phyloP scores from a whole-genome alignment of 179 eudicot species.

The Sideroxylon spinosum region DNA sequence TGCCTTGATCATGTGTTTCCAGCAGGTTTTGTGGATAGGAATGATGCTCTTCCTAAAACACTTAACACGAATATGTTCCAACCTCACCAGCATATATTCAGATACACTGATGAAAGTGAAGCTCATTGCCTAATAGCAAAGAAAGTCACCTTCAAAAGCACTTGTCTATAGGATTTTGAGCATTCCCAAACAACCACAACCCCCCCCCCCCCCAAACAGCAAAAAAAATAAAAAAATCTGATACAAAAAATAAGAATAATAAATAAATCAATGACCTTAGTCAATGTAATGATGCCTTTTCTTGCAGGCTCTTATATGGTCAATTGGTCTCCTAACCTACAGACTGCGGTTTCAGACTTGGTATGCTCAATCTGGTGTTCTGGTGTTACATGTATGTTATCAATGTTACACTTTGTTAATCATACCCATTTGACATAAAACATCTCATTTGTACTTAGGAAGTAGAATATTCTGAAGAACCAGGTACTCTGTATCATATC shows the following conservation, averaged over 20 bases:
- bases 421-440: conserved; percentile 15
- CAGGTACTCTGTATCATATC: conserved; percentile 80
- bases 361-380: conserved; percentile 37
- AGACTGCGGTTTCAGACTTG: conserved; percentile 99
- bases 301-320: conserved; percentile 97
- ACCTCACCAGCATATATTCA: neutral
- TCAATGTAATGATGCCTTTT: conserved; percentile 12
- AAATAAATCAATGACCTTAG: neutral
- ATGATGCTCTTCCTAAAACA: conserved; percentile 2
- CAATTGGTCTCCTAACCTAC: conserved; percentile 96
- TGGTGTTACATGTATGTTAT: neutral
- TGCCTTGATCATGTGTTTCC: neutral
- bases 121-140: neutral
- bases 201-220: too few species aligned
- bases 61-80: neutral
- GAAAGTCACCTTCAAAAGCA: neutral
- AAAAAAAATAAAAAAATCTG: too few species aligned
- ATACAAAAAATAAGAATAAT: too few species aligned
- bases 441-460: conserved; percentile 46
- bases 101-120: conserved; percentile 2
- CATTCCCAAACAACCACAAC: too few species aligned
- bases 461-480: conserved; percentile 99
- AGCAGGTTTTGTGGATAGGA: neutral
- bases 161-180: neutral
- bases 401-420: conserved; percentile 8